Evolutionary conservation across 2,329 filamentous ascomycete genomes (phyloP).

Genomic region (Claviceps pazoutovae): DNA sequence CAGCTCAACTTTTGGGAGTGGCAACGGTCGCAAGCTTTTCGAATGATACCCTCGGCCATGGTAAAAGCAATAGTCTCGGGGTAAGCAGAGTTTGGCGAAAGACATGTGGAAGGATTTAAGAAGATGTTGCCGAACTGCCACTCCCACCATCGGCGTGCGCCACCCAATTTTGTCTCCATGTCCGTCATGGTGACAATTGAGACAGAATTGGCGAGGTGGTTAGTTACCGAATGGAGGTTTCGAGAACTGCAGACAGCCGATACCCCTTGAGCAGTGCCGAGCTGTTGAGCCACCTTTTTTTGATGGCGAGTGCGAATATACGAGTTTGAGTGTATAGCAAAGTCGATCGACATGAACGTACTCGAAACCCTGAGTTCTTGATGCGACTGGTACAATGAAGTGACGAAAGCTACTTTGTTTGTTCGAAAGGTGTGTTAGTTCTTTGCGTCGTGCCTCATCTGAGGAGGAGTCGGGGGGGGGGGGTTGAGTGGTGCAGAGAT

Average conservation of each 20-base stretch:
- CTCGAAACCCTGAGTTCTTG: conserved; percentile 2
- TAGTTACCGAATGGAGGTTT: conserved; percentile 5
- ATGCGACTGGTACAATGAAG: conserved; percentile 3
- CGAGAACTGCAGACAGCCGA: conserved; percentile 7
- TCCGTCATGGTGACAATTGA: conserved; percentile 1
- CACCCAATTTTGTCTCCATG: conserved; percentile 1
- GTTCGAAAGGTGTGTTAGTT: too few species aligned
- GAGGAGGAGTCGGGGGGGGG: background rate
- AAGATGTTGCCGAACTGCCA: conserved; percentile 11
- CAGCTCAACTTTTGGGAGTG: conserved; percentile 33
- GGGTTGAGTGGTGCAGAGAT: background rate
- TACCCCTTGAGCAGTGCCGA: background rate
- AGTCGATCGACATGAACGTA: background rate
- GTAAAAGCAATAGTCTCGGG: conserved; percentile 15
- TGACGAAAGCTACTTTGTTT: background rate
- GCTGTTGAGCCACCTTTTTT: background rate
- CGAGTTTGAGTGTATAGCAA: background rate
- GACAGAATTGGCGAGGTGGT: conserved; percentile 5
- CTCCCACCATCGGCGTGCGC: conserved; percentile 6
- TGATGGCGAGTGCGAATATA: background rate
- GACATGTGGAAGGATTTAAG: conserved; percentile 17
- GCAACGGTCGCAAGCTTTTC: conserved; percentile 33
- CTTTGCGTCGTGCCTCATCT: background rate
- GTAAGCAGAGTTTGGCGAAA: conserved; percentile 11
- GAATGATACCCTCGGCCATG: conserved; percentile 25